Percentiles rank a stretch among this genome's conserved stretches.
Evolutionary conservation across 192 early-diverging fungal genomes (phyloP).

Genomic region (Coemansia sp.): DNA sequence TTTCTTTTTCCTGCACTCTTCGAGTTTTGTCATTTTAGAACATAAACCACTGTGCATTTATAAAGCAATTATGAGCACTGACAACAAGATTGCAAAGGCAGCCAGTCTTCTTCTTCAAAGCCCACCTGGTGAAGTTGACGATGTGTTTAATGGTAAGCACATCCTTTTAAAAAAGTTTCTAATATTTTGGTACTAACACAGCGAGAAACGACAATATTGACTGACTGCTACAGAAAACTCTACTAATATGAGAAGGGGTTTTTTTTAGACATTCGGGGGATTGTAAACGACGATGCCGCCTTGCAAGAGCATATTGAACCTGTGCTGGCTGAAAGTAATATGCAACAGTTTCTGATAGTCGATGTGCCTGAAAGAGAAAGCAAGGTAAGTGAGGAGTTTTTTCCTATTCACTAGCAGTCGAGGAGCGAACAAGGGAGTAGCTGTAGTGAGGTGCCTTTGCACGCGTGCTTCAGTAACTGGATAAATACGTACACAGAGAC

Average conservation of each 20-base stretch:
- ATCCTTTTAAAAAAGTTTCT: no score
- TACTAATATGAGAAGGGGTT: no score
- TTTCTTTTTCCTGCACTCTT: conserved; percentile 3
- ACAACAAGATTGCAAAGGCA: conserved; percentile 75
- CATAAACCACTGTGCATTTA: not conserved
- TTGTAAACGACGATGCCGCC: conserved; percentile 77
- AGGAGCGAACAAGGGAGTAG: no score
- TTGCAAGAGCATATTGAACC: conserved; percentile 65
- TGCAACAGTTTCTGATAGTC: conserved; percentile 75
- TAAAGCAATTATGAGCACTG: conserved; percentile 32
- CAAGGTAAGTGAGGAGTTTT: conserved; percentile 1
- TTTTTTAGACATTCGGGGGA: conserved; percentile 79
- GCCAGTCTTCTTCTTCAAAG: conserved; percentile 74
- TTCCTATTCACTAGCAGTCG: not conserved
- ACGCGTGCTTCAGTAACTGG: no score
- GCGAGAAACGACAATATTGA: no score
- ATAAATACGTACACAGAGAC: no score
- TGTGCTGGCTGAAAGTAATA: conserved; percentile 81
- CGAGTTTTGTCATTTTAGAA: conserved; percentile 2
- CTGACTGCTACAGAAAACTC: no score
- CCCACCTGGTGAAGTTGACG: conserved; percentile 96
- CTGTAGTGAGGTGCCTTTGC: no score
- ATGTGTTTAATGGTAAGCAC: conserved; percentile 88
- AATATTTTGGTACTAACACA: no score
- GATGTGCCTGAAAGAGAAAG: conserved; percentile 59